phyloP scores from a whole-genome alignment of 768 basidiomycete genomes.

The Trametes cingulata region DNA sequence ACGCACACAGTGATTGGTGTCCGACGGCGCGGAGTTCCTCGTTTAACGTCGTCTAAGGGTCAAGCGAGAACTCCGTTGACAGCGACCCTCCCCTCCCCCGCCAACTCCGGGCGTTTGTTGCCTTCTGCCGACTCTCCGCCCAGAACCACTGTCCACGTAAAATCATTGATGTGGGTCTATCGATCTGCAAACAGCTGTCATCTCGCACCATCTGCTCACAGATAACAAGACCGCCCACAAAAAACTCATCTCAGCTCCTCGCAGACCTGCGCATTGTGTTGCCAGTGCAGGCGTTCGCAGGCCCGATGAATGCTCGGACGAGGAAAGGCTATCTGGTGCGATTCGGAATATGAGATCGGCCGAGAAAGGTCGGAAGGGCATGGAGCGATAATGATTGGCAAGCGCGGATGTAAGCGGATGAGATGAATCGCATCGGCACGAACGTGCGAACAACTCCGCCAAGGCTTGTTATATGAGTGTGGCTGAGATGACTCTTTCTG shows the following conservation, averaged over 20 bases:
- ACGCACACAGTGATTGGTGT: no score
- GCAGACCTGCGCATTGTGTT: background rate
- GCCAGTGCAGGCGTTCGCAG: background rate
- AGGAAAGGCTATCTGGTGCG: background rate
- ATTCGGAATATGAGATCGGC: background rate
- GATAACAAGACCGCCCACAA: constrained; percentile 2
- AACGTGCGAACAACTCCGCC: constrained; percentile 23
- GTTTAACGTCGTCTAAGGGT: no score
- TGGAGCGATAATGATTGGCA: constrained; percentile 14
- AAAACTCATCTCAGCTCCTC: background rate
- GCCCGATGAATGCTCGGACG: background rate
- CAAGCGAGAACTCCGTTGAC: no score
- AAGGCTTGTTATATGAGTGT: constrained; percentile 18
- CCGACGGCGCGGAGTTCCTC: no score
- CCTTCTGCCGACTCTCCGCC: no score
- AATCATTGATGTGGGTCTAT: no score
- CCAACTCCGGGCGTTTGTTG: no score
- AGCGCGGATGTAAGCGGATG: constrained; percentile 17
- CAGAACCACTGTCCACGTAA: no score
- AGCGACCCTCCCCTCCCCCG: no score
- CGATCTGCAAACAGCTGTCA: no score
- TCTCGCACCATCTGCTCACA: constrained; percentile 9
- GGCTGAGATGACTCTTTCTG: constrained; percentile 20
- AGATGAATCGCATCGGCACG: constrained; percentile 15
- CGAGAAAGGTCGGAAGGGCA: constrained; percentile 8